Conservation (phyloP, 495 filamentous ascomycete genomes). For the Parathielavia appendiculata region DNA sequence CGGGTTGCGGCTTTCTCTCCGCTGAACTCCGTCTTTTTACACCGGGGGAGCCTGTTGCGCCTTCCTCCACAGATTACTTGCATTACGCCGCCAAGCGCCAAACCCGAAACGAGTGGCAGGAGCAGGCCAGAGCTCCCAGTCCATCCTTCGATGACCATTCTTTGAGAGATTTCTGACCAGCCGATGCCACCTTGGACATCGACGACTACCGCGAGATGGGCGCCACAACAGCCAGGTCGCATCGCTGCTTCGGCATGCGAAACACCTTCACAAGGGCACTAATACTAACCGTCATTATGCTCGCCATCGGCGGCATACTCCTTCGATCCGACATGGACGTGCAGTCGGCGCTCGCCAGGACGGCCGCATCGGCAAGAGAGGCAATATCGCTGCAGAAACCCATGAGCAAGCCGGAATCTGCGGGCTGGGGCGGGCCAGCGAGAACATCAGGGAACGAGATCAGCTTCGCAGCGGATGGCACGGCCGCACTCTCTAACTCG, state of each 20-base stretch:
- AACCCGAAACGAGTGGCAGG: not conserved
- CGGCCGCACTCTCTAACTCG: conserved; percentile 13
- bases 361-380: conserved; percentile 35
- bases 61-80: not conserved
- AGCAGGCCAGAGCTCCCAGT: not conserved
- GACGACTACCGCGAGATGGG: conserved; percentile 29
- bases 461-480: conserved; percentile 17
- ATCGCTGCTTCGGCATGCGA: conserved; percentile 42
- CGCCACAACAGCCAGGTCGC: conserved; percentile 32
- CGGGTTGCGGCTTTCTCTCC: not conserved
- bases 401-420: conserved; percentile 9
- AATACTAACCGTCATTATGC: conserved; percentile 33
- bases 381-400: conserved; percentile 32
- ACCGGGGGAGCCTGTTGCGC: not conserved
- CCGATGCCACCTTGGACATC: not conserved
- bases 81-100: not conserved
- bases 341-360: conserved; percentile 33
- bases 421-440: conserved; percentile 5
- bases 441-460: conserved; percentile 5
- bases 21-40: not conserved
- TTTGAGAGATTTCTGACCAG: not conserved
- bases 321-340: conserved; percentile 40
- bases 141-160: not conserved
- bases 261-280: conserved; percentile 41
- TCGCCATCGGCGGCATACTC: conserved; percentile 33